Base-by-base conservation (phyloP, 345 rosid species). In the Dimocarpus longan region DNA sequence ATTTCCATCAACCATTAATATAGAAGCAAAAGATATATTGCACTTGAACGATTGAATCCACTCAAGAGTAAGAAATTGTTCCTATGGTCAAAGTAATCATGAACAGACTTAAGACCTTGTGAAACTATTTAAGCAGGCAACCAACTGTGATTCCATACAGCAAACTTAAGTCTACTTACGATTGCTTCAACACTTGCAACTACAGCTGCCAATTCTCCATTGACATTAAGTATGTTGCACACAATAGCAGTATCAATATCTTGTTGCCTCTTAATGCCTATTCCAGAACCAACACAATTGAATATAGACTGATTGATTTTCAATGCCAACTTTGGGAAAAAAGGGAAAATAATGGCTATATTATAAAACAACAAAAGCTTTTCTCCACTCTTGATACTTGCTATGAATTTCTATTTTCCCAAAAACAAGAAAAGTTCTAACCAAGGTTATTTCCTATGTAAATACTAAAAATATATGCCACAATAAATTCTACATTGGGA, bases 151-250 rank as follows among this genome's bases (percentile, higher is more conserved):
- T 80, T 19, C 46, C 4, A 42, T 59, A 71, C 28, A 52, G 18
- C 71, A 63, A 44, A 5, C 63, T 60, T 26, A 43, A 74, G 43
- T 60, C 21, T 68, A 85, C 98, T 66, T 89, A 93, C 99, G 65
- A 89, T 86, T 54, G 98, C 91, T 73, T 95, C 93, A 69, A 95
- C 91, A 78, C 88, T 85, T 64, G 99, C 99, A 81, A 95, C 95
- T 68, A 86, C 99, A 79, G 92, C 94, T 0, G 88, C 86, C 81
- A 93, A 80, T 88, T 95, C 98, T 70, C 97, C 97, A 64, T 76
- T 72, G 46, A 71, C 80, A 76, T 95, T 95, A 76, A 92, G 80
- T 80, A 91, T 81, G 62, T 86, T 89, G 43, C 91, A 87, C 5
- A 91, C 90, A 60, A 93, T 88, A 73, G 97, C 90, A 75, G 98